These are phyloP conservation scores for Musa acuminata DNA, from an alignment of 176 grass and related monocot genomes.

Conservation along the genomic window DNA sequence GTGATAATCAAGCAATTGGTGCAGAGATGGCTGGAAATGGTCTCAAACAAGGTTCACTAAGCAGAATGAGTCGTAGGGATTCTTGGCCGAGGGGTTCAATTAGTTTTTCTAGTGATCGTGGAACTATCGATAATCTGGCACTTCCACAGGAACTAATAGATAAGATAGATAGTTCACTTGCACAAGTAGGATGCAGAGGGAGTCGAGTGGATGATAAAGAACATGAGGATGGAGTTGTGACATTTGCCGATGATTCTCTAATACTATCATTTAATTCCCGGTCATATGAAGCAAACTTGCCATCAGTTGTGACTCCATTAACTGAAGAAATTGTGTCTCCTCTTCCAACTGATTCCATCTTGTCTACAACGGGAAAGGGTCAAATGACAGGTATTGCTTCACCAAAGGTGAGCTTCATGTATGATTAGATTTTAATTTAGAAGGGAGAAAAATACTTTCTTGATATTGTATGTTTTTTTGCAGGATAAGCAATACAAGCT, in stretches of 20 bases:
- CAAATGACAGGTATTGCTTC: background rate
- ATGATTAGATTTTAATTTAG: background rate
- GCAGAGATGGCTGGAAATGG: background rate
- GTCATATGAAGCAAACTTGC: background rate
- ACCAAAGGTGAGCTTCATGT: background rate
- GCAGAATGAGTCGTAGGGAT: constrained; percentile 37
- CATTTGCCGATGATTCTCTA: constrained; percentile 30
- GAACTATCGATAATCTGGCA: constrained; percentile 7
- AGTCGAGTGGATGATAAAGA: background rate
- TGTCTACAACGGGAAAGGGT: constrained; percentile 5
- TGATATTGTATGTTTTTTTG: constrained; percentile 19
- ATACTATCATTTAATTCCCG: constrained; percentile 19
- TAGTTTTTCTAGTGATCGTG: constrained; percentile 47
- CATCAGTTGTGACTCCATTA: constrained; percentile 7
- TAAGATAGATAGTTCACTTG: constrained; percentile 30
- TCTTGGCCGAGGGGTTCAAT: constrained; percentile 32
- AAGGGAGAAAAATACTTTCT: background rate
- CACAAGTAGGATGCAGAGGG: constrained; percentile 20
- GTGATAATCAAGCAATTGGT: background rate
- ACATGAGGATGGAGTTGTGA: constrained; percentile 23
- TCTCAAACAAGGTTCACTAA: constrained; percentile 13
- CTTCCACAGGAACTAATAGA: constrained; percentile 9
- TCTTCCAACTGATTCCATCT: constrained; percentile 2
- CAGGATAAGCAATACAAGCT: constrained; percentile 59
- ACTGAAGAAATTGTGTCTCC: constrained; percentile 26